Base-by-base conservation (phyloP, 164 flowering plant genomes). In the Platanus orientalis region DNA sequence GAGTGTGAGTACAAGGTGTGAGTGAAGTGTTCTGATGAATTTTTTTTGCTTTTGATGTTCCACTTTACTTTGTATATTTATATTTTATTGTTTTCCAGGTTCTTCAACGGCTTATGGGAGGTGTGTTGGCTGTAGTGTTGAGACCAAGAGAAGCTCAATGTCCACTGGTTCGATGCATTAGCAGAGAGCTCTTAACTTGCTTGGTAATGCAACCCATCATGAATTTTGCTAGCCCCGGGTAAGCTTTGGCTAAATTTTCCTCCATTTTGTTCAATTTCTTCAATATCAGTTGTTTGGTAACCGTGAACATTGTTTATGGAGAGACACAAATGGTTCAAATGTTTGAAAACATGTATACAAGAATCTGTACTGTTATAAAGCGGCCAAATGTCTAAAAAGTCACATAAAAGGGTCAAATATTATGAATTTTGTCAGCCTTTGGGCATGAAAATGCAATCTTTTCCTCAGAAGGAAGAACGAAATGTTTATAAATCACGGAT, bases 1-100 rank as follows among this genome's bases (percentile, higher is more conserved):
- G 98, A 92, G 86, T 68, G 91, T 85, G 99, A 95, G 96, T 92
- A 88, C 88, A 95, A 95, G 99, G 99, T 95, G 83, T 81, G 89
- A 75, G 80, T 73, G 78, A 77, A 66, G 76, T 57, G 75, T 78
- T 81, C 73, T 67, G 27, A 61, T 65, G 64, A 52, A 60, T n/a
- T 34, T 7, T 14, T 47, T 30, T 67, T 58, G 16, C 34, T 62
- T 40, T 56, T 34, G 19, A 28, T 30, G 7, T 36, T 49, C 21
- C 47, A 25, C 48, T 29, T 28, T 30, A 19, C 23, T 28, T 34
- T 47, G 19, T n/a, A n/a, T 29, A 32, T 61, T 24, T 54, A 25
- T 56, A 29, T 25, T 59, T 67, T n/a, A 27, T 13, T 57, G 32
- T 62, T 50, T 57, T 68, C 56, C 62, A 95, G 99, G 85, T 90